Evolutionary conservation across 805 yeast species (phyloP).

Genomic region (Metschnikowia chrysomelidarum): DNA sequence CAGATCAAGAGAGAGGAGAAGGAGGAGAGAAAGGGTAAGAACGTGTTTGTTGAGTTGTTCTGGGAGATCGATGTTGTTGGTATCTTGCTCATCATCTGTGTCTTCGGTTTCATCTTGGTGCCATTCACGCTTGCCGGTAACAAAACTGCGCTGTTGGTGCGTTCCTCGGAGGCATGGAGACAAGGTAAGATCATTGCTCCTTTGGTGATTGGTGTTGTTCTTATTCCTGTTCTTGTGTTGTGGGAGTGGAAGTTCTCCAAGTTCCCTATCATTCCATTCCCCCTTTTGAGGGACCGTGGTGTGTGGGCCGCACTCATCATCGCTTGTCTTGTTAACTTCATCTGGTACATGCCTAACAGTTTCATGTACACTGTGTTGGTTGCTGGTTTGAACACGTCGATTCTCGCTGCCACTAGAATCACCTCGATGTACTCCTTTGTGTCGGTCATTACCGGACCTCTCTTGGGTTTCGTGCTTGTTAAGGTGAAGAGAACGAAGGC

Average conservation of each 20-base stretch:
- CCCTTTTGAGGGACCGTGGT: slow-evolving; percentile 62
- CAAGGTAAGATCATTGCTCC: slow-evolving; percentile 65
- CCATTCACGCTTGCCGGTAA: slow-evolving; percentile 74
- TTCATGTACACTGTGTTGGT: slow-evolving; percentile 64
- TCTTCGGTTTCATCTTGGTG: slow-evolving; percentile 62
- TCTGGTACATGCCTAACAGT: slow-evolving; percentile 69
- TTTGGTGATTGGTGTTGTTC: slow-evolving; percentile 60
- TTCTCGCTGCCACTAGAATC: slow-evolving; percentile 66
- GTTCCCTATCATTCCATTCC: slow-evolving; percentile 63
- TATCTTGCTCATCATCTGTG: slow-evolving; percentile 49
- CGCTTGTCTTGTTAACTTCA: slow-evolving; percentile 56
- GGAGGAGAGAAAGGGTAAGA: slow-evolving; percentile 20
- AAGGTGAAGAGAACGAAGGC: slow-evolving; percentile 50
- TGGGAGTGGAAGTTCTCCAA: slow-evolving; percentile 60
- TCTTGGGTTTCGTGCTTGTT: slow-evolving; percentile 53
- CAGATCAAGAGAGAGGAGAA: slow-evolving; percentile 40
- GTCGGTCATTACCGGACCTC: slow-evolving; percentile 57
- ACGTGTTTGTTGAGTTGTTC: slow-evolving; percentile 37
- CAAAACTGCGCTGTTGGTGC: slow-evolving; percentile 16
- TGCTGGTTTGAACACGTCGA: slow-evolving; percentile 59
- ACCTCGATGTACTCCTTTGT: slow-evolving; percentile 62
- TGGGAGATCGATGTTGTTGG: slow-evolving; percentile 71
- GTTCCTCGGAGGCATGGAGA: slow-evolving; percentile 47
- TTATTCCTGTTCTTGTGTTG: slow-evolving; percentile 54
- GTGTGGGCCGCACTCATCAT: slow-evolving; percentile 69